These are phyloP conservation scores for Alternaria brassicae DNA, from an alignment of 2,329 filamentous ascomycete species.

Conservation along the genomic window DNA sequence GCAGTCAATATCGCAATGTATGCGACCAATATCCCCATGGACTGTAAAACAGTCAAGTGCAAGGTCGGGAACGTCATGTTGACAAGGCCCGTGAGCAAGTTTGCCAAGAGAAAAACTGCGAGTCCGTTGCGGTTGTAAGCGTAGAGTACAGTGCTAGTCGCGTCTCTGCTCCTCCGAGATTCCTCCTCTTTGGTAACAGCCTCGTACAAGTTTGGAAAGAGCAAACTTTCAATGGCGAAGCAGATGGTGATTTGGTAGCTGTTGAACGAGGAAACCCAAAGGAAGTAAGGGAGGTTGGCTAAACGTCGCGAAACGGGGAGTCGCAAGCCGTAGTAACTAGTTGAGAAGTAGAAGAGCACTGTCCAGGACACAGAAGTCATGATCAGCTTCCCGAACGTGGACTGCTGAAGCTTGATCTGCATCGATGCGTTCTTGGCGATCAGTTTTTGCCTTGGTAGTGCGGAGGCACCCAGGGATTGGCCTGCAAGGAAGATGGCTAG, in stretches of 20 bases:
- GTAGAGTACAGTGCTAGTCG: conserved; percentile 81
- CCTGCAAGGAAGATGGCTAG: conserved; percentile 93
- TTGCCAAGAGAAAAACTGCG: conserved; percentile 83
- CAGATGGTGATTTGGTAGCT: conserved; percentile 80
- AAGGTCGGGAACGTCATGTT: conserved; percentile 88
- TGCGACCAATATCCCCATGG: conserved; percentile 76
- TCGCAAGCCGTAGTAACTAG: conserved; percentile 70
- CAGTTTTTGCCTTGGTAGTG: conserved; percentile 68
- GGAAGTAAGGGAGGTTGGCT: conserved; percentile 90
- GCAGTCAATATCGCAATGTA: conserved; percentile 74
- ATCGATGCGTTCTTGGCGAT: conserved; percentile 53
- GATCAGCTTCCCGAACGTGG: conserved; percentile 68
- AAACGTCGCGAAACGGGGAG: conserved; percentile 82
- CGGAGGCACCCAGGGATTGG: conserved; percentile 79
- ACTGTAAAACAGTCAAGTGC: conserved; percentile 67
- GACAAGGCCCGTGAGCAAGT: conserved; percentile 85
- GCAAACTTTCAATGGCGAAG: conserved; percentile 75
- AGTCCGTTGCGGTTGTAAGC: conserved; percentile 91
- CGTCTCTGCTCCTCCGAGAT: conserved; percentile 67
- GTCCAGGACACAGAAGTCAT: conserved; percentile 73
- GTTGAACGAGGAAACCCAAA: conserved; percentile 95
- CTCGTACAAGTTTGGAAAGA: conserved; percentile 76
- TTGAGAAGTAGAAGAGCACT: conserved; percentile 72
- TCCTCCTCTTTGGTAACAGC: conserved; percentile 64
- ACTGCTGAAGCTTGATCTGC: conserved; percentile 59